Percentiles rank a stretch among this genome's conserved stretches.
phyloP scores from a whole-genome alignment of 2,329 filamentous ascomycete genomes.

The Paracorniculantispora psalliotae region DNA sequence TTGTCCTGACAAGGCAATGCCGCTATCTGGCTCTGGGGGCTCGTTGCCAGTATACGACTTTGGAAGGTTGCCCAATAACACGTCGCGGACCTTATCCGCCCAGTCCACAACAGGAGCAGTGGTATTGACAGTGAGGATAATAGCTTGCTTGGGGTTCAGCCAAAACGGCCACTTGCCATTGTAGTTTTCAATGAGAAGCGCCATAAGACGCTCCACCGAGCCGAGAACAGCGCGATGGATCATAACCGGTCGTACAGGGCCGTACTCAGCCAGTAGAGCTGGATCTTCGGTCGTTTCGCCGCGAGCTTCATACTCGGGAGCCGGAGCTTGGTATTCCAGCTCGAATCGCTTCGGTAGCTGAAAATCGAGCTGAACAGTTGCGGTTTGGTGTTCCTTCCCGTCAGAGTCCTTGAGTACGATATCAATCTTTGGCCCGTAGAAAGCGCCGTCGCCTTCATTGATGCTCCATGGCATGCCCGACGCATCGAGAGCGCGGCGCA shows the following conservation, averaged over 20 bases:
- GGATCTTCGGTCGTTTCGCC: conserved; percentile 47
- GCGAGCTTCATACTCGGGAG: conserved; percentile 55
- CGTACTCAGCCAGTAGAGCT: conserved; percentile 44
- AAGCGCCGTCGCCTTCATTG: conserved; percentile 79
- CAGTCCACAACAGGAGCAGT: conserved; percentile 47
- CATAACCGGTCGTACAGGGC: conserved; percentile 65
- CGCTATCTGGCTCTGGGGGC: conserved; percentile 30
- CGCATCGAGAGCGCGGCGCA: conserved; percentile 47
- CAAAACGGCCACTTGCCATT: conserved; percentile 81
- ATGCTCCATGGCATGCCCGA: conserved; percentile 69
- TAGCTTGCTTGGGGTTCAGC: conserved; percentile 75
- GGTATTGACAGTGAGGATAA: conserved; percentile 68
- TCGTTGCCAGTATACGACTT: conserved; percentile 30
- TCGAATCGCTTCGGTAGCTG: conserved; percentile 80
- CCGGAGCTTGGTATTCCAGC: conserved; percentile 67
- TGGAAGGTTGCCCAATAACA: conserved; percentile 44
- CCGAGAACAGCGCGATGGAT: conserved; percentile 82
- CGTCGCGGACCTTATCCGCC: conserved; percentile 42
- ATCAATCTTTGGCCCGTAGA: conserved; percentile 90
- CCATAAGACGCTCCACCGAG: conserved; percentile 79
- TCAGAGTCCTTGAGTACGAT: conserved; percentile 74
- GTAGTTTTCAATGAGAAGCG: conserved; percentile 78
- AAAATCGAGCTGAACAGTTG: conserved; percentile 85
- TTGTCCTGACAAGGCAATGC: conserved; percentile 42
- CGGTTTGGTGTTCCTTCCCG: conserved; percentile 83